Base-by-base conservation (phyloP, 2,329 filamentous ascomycete species). In the Penicillium sp. region DNA sequence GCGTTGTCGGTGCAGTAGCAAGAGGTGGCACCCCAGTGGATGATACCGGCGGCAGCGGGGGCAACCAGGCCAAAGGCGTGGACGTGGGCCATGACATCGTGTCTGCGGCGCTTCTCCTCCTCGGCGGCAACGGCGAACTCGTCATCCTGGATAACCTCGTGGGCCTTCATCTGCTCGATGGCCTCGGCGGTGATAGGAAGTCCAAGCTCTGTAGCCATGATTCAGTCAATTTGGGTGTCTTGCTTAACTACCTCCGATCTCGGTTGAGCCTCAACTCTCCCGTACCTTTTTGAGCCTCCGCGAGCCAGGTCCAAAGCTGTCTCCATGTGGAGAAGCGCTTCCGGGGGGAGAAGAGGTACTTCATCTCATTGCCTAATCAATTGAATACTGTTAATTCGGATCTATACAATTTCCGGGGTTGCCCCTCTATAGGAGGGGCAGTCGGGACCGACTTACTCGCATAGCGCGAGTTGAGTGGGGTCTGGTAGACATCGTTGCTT, bases 281-380 rank as follows among this genome's bases (percentile, higher is more conserved):
- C 61, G 57, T 70, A 74, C 72, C 71, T 73, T 87, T 87, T 79
- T 96, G 88, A 10, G 84, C 81, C 79, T 96, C 88, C 25, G 92
- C 92, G 11, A 96, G 87, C 76, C 83, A 87, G 44, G 93, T 79
- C 92, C 92, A 97, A 19, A 96, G 84, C 72, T 90, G 83, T 62
- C 92, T 86, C 91, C 91, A 95, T 54, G 86, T 91, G 41, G 85
- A 87, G 73, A 87, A 86, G 31, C 91, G 83, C 53, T 85, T 87
- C 43, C 91, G 85, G 58, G 87, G 85, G 65, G 87, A 88, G 81
- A 96, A 97, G 60, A 96, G 84, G 63, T 83, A 82, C 67, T 87
- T 83, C 89, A 94, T 92, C 76, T 89, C 88, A 65, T 74, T 71
- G 65, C 80, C 72, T 75, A 48, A 60, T 59, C 53, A 53, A 69